Evolutionary conservation across 116 monocot species (phyloP), one percentile per base, ranked within the genome.

Genomic region (Posidonia oceanica): DNA sequence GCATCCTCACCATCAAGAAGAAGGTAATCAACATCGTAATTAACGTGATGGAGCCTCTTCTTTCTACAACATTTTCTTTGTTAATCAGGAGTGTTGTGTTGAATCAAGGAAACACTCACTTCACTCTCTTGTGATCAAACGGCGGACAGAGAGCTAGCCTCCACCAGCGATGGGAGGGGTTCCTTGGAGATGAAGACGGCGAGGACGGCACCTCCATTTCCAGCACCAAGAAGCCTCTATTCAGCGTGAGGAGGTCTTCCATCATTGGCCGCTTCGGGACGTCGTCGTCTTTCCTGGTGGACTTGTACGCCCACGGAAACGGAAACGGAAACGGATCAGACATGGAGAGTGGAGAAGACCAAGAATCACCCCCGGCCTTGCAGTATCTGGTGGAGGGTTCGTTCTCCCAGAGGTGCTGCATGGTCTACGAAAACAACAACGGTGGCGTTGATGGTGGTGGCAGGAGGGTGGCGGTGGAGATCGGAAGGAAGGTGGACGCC

Each of bases 141-240:
- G 17, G 4, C 39, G 11, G 61, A 60, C 83, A 86, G 84, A 59
- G 79, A 76, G 92, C 89, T 7, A 97, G 92, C 79, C 82, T 97
- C 23, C 96, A 97, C 75, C 83, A 89, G 29, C 71, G 96, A 52
- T 97, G 96, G 96, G 92, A 97, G 64, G 96, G 85, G n/a, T 91
- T 85, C 71, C 64, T 82, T 8, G 92, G 92, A 2, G 85, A 15
- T 80, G 69, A 77, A 72, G 59, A 65, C 18, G 64, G 38, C 39
- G 16, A 64, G 36, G 36, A 36, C 39, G 7, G 2, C 38, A 3
- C 13, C 64, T 12, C 36, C 39, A 38, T 38, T n/a, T 29, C 29
- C 29, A 29, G 29, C 29, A 1, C 29, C 29, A 36, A 29, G 11
- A 61, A 61, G 53, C 96, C 89, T 1, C 65, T 91, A 1, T 97